Conservation (phyloP, 1,284 basidiomycete species). For the Rhodotorula sp. region DNA sequence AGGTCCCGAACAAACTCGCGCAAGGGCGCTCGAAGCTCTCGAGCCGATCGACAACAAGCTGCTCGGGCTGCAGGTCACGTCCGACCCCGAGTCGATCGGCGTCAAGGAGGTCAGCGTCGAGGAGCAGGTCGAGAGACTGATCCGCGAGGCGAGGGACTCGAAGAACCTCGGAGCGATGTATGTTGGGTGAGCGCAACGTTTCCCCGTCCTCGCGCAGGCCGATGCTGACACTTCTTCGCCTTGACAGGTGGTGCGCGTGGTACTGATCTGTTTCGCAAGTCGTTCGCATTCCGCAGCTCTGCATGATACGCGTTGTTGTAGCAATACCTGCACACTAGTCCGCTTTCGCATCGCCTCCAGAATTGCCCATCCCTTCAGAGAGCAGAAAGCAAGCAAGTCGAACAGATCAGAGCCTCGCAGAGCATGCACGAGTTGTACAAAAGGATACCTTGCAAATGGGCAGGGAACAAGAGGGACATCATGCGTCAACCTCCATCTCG, state of each 20-base stretch:
- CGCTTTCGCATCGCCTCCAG: neutral
- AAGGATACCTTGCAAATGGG: too few relatives aligned
- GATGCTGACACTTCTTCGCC: neutral
- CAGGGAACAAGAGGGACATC: neutral
- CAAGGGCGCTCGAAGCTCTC: slow-evolving; percentile 69
- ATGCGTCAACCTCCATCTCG: slow-evolving; percentile 39
- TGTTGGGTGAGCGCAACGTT: slow-evolving; percentile 53
- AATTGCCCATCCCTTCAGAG: too few relatives aligned
- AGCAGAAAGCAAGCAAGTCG: too few relatives aligned
- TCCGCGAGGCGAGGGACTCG: slow-evolving; percentile 75
- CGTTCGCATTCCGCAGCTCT: neutral
- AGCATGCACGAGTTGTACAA: neutral
- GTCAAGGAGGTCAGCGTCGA: slow-evolving; percentile 71
- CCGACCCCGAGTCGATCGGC: slow-evolving; percentile 55
- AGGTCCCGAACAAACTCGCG: slow-evolving; percentile 30
- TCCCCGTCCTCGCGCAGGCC: too few relatives aligned
- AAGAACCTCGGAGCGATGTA: slow-evolving; percentile 66
- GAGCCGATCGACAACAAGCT: slow-evolving; percentile 79
- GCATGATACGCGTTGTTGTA: neutral
- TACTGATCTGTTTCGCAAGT: slow-evolving; percentile 44
- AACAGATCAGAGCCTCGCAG: too few relatives aligned
- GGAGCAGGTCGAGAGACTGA: slow-evolving; percentile 83
- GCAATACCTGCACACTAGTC: neutral
- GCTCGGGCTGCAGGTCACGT: slow-evolving; percentile 62
- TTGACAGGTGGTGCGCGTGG: slow-evolving; percentile 26